These are phyloP conservation scores for Chrysoporthe cubensis DNA, from an alignment of 2,329 filamentous ascomycete genomes.

Conservation along the genomic window DNA sequence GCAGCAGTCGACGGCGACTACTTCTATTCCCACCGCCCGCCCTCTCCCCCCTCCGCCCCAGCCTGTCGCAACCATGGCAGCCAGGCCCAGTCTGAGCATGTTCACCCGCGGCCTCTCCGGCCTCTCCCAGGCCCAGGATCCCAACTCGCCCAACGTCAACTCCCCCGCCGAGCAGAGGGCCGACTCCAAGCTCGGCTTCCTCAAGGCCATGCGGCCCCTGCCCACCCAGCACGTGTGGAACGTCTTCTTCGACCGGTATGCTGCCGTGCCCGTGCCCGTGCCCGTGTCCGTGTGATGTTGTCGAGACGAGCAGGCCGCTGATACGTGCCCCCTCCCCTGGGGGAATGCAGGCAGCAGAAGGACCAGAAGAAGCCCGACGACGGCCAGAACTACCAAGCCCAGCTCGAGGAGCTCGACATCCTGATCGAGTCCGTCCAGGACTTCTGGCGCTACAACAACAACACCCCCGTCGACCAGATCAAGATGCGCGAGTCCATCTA, in stretches of 20 bases:
- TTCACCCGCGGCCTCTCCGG: conserved; percentile 67
- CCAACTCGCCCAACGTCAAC: conserved; percentile 62
- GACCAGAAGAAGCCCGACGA: conserved; percentile 46
- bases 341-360: conserved; percentile 44
- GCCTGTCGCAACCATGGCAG: conserved; percentile 52
- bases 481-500: conserved; percentile 79
- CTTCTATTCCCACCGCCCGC: conserved; percentile 4
- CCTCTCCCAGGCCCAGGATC: conserved; percentile 61
- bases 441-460: conserved; percentile 83
- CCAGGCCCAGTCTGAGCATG: conserved; percentile 53
- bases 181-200: conserved; percentile 82
- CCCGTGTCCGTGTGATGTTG: conserved; percentile 4
- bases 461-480: conserved; percentile 75
- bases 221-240: conserved; percentile 82
- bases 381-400: conserved; percentile 52
- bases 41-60: conserved; percentile 3
- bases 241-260: conserved; percentile 68
- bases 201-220: conserved; percentile 72
- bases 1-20: not conserved
- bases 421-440: conserved; percentile 82
- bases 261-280: not conserved
- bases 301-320: not conserved
- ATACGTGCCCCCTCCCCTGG: conserved; percentile 2
- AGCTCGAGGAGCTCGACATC: conserved; percentile 64
- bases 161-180: conserved; percentile 76